Conservation (phyloP, 768 basidiomycete species). For the Lyophyllum decastes region DNA sequence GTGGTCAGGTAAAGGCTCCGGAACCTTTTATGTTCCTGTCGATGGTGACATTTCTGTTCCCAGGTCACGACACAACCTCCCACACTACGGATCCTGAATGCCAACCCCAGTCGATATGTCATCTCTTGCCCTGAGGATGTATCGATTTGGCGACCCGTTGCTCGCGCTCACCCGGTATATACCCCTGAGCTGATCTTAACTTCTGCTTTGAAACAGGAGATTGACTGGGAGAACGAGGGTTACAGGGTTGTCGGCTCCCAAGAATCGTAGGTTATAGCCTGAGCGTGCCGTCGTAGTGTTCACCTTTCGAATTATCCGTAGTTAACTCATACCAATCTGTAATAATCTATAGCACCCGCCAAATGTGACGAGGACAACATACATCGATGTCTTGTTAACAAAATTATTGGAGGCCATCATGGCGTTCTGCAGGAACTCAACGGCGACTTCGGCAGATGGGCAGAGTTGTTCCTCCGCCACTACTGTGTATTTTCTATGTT, state of each 20-base stretch:
- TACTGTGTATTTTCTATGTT: too few species aligned
- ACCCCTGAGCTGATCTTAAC: conserved; percentile 67
- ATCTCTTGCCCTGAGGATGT: conserved; percentile 68
- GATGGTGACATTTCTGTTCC: conserved; percentile 1
- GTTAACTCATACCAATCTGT: neutral
- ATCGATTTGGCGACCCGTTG: conserved; percentile 66
- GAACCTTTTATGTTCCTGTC: neutral
- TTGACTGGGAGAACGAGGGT: conserved; percentile 58
- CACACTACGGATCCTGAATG: conserved; percentile 54
- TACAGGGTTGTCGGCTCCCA: conserved; percentile 31
- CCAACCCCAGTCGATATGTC: conserved; percentile 54
- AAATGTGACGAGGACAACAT: too few species aligned
- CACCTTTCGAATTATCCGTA: neutral
- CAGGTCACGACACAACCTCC: conserved; percentile 51
- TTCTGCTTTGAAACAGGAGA: conserved; percentile 63
- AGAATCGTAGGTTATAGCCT: neutral
- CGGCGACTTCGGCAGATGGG: neutral
- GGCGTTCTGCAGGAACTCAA: neutral
- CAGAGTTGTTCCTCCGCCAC: too few species aligned
- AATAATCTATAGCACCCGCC: neutral
- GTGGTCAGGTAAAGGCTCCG: conserved; percentile 59
- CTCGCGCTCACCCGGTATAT: conserved; percentile 56
- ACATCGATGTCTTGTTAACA: too few species aligned
- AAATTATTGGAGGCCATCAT: too few species aligned
- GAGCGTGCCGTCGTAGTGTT: neutral